Evolutionary conservation across 2,329 filamentous ascomycete species (phyloP).

Genomic region (Neofusicoccum parvum): DNA sequence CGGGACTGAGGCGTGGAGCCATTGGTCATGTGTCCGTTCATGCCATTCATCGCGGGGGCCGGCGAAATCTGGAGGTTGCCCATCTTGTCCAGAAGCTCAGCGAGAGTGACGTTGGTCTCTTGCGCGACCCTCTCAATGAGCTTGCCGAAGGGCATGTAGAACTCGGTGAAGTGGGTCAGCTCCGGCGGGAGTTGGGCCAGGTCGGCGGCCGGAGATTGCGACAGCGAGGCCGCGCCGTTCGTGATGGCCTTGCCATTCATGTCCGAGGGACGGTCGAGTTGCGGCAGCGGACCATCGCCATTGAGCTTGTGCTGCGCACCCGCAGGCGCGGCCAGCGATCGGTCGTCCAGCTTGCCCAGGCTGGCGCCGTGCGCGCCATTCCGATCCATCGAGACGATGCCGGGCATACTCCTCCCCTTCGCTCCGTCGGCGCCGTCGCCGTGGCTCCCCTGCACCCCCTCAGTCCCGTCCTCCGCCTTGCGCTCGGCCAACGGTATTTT

Average conservation of each 20-base stretch:
- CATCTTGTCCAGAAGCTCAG: conserved; percentile 69
- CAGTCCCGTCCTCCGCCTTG: conserved; percentile 20
- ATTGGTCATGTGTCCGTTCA: conserved; percentile 33
- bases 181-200: conserved; percentile 49
- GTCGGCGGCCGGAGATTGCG: conserved; percentile 20
- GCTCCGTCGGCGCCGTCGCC: conserved; percentile 36
- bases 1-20: conserved; percentile 47
- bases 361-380: conserved; percentile 41
- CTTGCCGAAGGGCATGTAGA: conserved; percentile 73
- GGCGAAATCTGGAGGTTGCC: conserved; percentile 62
- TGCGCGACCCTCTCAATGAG: conserved; percentile 80
- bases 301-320: conserved; percentile 18
- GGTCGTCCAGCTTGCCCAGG: conserved; percentile 25
- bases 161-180: conserved; percentile 67
- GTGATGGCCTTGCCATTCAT: conserved; percentile 12
- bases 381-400: conserved; percentile 51
- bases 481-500: conserved; percentile 22
- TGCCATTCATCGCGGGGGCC: conserved; percentile 51
- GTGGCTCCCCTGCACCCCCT: conserved; percentile 26
- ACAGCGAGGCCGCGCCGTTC: conserved; percentile 21
- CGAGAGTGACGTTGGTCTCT: conserved; percentile 76
- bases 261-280: conserved; percentile 19
- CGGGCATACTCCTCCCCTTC: conserved; percentile 47
- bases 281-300: conserved; percentile 11
- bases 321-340: not conserved